Percentiles rank a stretch among this genome's conserved stretches.
Conservation (phyloP, 768 basidiomycete species). For the Tricholoma furcatifolium region DNA sequence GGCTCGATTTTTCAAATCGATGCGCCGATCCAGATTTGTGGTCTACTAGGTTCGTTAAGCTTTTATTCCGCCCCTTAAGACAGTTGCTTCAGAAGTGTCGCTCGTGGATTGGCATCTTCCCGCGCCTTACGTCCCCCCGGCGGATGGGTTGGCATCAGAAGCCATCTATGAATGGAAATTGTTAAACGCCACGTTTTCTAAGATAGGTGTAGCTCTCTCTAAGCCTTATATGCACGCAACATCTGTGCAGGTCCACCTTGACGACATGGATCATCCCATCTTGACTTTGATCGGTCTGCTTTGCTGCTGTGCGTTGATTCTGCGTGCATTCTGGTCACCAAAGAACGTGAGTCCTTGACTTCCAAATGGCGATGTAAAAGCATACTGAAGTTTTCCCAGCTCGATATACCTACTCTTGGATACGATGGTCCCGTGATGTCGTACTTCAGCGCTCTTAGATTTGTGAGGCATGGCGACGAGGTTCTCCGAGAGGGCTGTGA, state of each 20-base stretch:
- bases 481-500: conserved; percentile 11
- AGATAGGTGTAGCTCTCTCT: not conserved
- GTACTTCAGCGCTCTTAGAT: conserved; percentile 9
- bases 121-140: conserved; percentile 2
- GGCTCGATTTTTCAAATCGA: no score
- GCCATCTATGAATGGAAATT: not conserved
- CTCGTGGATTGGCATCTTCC: not conserved
- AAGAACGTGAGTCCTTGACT: not conserved
- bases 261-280: conserved; percentile 4
- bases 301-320: not conserved
- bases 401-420: conserved; percentile 12
- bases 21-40: no score
- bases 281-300: conserved; percentile 1
- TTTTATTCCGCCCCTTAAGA: no score
- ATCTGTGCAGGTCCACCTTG: not conserved
- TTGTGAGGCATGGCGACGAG: conserved; percentile 5
- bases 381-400: not conserved
- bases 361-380: not conserved
- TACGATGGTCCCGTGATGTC: conserved; percentile 10
- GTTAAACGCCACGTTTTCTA: conserved; percentile 7
- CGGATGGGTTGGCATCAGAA: conserved; percentile 5
- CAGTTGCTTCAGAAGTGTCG: not conserved
- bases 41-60: no score
- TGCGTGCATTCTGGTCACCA: not conserved
- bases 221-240: not conserved